A percentile compares a stretch with the other conserved stretches of the same genome.
phyloP scores from a whole-genome alignment of 345 rosid genomes.

The Heritiera littoralis region DNA sequence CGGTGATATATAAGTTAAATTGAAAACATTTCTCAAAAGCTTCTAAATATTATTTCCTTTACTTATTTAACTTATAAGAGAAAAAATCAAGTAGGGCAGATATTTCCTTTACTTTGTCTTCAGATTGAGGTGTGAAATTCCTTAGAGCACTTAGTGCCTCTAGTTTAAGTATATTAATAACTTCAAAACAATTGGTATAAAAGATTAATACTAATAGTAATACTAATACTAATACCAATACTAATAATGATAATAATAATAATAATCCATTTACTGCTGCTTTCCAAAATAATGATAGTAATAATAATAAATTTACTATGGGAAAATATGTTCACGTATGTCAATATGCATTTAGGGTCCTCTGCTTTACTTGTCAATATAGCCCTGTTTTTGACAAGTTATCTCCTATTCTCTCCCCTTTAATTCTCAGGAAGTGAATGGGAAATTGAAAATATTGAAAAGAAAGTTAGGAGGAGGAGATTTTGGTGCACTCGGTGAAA shows the following conservation, averaged over 20 bases:
- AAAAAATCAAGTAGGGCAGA: neutral
- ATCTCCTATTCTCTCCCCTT: constrained; percentile 19
- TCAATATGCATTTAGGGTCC: neutral
- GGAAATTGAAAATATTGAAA: constrained; percentile 61
- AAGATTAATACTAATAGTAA: neutral
- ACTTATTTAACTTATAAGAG: neutral
- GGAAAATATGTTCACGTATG: neutral
- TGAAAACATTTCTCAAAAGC: neutral
- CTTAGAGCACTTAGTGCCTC: neutral
- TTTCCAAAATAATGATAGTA: neutral
- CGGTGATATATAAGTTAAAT: neutral
- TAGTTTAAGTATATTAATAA: neutral
- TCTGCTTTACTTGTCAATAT: constrained; percentile 8
- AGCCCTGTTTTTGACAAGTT: neutral
- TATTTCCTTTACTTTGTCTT: neutral
- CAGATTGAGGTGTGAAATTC: neutral
- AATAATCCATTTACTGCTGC: no score
- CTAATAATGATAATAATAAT: no score
- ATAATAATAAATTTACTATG: neutral
- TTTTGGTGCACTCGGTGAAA: constrained; percentile 58
- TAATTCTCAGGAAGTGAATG: constrained; percentile 57
- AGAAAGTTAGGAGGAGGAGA: constrained; percentile 63
- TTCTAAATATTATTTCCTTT: neutral
- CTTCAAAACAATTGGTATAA: neutral
- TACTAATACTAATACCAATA: no score